Percentiles rank a stretch among this genome's conserved stretches.
These are phyloP conservation scores for Colletotrichum eleusines DNA, from an alignment of 2,329 filamentous ascomycete genomes.

Conservation along the genomic window DNA sequence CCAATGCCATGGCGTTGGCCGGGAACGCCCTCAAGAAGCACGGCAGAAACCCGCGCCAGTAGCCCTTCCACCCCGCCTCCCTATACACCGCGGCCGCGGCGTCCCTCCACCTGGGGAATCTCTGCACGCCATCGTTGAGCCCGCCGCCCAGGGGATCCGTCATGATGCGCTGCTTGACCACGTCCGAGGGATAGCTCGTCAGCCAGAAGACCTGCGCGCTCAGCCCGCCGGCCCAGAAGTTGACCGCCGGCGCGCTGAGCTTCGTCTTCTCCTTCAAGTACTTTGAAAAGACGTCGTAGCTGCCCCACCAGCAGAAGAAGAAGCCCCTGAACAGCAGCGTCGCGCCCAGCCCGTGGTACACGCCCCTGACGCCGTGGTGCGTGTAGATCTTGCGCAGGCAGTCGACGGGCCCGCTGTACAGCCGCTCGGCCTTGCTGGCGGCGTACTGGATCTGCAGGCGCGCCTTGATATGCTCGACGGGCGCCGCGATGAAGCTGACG, in stretches of 20 bases:
- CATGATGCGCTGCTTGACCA: constrained; percentile 98
- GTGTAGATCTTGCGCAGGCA: constrained; percentile 77
- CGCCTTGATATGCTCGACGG: constrained; percentile 95
- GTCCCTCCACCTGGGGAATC: constrained; percentile 81
- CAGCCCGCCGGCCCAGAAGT: constrained; percentile 97
- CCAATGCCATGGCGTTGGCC: constrained; percentile 92
- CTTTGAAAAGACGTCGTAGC: constrained; percentile 86
- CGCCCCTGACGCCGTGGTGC: constrained; percentile 80
- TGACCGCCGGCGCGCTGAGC: constrained; percentile 83
- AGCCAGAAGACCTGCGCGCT: constrained; percentile 97
- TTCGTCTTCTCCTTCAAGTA: constrained; percentile 74
- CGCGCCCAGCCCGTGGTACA: constrained; percentile 88
- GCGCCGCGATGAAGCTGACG: constrained; percentile 92
- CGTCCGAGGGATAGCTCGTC: constrained; percentile 89
- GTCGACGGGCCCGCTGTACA: constrained; percentile 91
- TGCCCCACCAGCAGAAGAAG: constrained; percentile 99
- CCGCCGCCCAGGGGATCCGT: constrained; percentile 86
- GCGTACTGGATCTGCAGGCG: constrained; percentile 95
- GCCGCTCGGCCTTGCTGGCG: constrained; percentile 78
- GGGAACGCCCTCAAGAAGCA: constrained; percentile 96
- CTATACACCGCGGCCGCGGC: constrained; percentile 82
- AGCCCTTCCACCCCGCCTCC: constrained; percentile 82
- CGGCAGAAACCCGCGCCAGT: constrained; percentile 93
- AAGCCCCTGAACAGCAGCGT: constrained; percentile 91
- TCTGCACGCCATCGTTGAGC: constrained; percentile 74